Conservation (phyloP, 331 rosid species). For the Prunus yedoensis region DNA sequence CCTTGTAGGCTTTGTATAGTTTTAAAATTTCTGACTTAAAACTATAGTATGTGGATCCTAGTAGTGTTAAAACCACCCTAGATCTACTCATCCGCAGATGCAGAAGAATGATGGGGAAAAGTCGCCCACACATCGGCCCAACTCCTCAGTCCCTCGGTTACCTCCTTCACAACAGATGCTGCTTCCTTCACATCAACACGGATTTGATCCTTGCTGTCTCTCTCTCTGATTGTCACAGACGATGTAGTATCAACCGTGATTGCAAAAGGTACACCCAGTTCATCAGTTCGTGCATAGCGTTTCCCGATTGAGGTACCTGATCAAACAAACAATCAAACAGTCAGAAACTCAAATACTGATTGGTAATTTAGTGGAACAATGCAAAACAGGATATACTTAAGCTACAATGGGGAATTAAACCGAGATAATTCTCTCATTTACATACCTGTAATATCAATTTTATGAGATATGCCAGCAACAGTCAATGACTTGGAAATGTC, state of each 20-base stretch:
- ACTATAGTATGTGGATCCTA: neutral
- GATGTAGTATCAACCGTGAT: conserved; percentile 70
- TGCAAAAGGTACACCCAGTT: conserved; percentile 93
- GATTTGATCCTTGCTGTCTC: conserved; percentile 90
- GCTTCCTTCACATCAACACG: conserved; percentile 64
- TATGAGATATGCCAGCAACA: conserved; percentile 75
- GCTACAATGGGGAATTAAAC: neutral
- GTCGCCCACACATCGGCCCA: conserved; percentile 79
- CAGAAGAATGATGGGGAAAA: conserved; percentile 73
- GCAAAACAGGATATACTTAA: neutral
- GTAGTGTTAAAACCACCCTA: conserved; percentile 17
- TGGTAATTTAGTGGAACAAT: neutral
- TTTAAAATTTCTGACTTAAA: neutral
- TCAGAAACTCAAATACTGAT: neutral
- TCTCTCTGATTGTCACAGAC: conserved; percentile 76
- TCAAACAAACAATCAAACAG: neutral
- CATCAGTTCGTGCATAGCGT: conserved; percentile 86
- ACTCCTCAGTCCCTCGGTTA: conserved; percentile 25
- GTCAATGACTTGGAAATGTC: conserved; percentile 80
- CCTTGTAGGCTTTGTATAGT: conserved; percentile 2
- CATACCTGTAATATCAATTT: conserved; percentile 85
- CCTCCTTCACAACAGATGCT: conserved; percentile 16
- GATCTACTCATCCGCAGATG: conserved; percentile 55
- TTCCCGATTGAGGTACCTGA: conserved; percentile 85
- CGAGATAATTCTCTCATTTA: neutral